Conservation (phyloP, 768 basidiomycete species). For the Astraeus odoratus region DNA sequence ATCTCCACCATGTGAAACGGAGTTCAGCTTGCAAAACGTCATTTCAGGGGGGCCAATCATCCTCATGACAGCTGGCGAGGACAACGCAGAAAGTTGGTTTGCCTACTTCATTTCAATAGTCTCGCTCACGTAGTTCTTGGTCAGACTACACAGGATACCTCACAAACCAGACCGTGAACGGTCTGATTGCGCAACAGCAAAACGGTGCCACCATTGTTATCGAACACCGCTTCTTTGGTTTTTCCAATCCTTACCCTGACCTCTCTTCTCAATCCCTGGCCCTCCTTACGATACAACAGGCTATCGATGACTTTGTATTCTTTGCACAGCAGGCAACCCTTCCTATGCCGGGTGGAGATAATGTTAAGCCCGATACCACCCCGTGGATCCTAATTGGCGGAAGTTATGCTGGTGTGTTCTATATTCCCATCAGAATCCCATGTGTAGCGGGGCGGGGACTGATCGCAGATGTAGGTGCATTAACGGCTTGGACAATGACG, state of each 20-base stretch:
- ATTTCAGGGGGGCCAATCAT: conserved; percentile 20
- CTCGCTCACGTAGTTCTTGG: not conserved
- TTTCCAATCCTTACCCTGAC: conserved; percentile 64
- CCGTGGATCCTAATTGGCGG: conserved; percentile 39
- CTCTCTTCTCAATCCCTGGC: conserved; percentile 51
- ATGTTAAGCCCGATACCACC: conserved; percentile 46
- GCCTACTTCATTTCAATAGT: not conserved
- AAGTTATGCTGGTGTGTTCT: conserved; percentile 30
- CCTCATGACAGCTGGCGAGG: conserved; percentile 54
- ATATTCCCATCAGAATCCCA: not conserved
- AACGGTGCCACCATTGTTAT: conserved; percentile 56
- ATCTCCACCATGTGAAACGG: too few species aligned
- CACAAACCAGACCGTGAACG: conserved; percentile 57
- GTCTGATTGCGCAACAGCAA: conserved; percentile 58
- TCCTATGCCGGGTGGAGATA: conserved; percentile 59
- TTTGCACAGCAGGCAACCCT: conserved; percentile 61
- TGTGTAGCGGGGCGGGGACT: not conserved
- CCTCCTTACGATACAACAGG: conserved; percentile 65
- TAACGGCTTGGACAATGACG: conserved; percentile 62
- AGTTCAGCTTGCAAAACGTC: not conserved
- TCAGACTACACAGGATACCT: conserved; percentile 42
- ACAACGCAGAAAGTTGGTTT: conserved; percentile 37
- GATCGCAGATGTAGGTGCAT: conserved; percentile 22
- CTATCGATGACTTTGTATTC: conserved; percentile 65
- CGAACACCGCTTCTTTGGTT: conserved; percentile 71